Evolutionary conservation across 2,329 filamentous ascomycete species (phyloP).

Genomic region (Iodosphaeria phyllophila): DNA sequence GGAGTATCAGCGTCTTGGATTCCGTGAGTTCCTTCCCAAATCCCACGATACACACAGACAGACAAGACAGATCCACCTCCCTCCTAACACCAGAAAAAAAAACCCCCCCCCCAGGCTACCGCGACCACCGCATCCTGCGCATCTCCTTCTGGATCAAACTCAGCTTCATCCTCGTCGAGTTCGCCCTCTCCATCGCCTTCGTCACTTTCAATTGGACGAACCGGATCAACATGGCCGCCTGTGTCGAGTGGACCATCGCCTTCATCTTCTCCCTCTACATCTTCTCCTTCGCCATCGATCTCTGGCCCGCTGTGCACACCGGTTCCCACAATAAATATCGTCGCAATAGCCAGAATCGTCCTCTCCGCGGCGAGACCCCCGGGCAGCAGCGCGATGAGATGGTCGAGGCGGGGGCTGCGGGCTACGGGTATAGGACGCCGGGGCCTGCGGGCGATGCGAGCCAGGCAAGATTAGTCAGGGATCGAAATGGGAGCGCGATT

Average conservation of each 20-base stretch:
- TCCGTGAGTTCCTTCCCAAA: constrained; percentile 26
- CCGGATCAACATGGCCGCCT: constrained; percentile 46
- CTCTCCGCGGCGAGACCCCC: constrained; percentile 13
- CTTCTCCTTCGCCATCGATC: constrained; percentile 71
- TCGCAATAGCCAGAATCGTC: too few relatives aligned
- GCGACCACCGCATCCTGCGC: constrained; percentile 53
- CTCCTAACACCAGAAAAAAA: neutral
- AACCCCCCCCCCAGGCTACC: constrained; percentile 33
- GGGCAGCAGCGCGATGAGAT: too few relatives aligned
- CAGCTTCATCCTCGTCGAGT: constrained; percentile 62
- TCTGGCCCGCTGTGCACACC: constrained; percentile 60
- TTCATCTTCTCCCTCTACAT: constrained; percentile 81
- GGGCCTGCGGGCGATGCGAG: too few relatives aligned
- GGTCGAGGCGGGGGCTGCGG: too few relatives aligned
- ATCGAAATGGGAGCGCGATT: too few relatives aligned
- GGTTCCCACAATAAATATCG: too few relatives aligned
- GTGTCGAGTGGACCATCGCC: constrained; percentile 64
- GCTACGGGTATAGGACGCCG: too few relatives aligned
- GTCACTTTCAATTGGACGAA: constrained; percentile 30
- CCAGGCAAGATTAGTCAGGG: too few relatives aligned
- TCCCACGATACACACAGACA: too few relatives aligned
- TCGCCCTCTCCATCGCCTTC: constrained; percentile 58
- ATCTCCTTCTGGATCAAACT: constrained; percentile 80
- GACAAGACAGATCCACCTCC: neutral
- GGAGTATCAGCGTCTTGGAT: constrained; percentile 75